Percentiles rank a stretch among this genome's conserved stretches.
Conservation (phyloP, 805 yeast genomes). For the Schizosaccharomyces cryophilus region DNA sequence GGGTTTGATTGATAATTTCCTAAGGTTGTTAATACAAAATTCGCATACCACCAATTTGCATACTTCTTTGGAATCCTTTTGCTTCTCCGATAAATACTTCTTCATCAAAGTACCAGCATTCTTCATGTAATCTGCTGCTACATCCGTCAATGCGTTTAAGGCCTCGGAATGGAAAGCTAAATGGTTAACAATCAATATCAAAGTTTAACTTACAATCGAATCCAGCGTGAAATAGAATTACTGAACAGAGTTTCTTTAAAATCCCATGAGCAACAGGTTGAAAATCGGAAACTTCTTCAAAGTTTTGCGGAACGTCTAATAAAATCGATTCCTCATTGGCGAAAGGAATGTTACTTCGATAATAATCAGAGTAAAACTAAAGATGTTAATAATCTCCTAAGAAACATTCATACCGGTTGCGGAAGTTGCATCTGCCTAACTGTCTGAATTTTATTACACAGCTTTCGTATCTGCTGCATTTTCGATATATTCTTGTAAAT, state of each 20-base stretch:
- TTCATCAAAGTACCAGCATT: slow-evolving; percentile 28
- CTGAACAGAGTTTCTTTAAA: slow-evolving; percentile 14
- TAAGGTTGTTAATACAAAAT: slow-evolving; percentile 19
- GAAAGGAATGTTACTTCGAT: slow-evolving; percentile 52
- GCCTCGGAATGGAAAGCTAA: slow-evolving; percentile 64
- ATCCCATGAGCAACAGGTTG: not conserved
- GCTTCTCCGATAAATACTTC: not conserved
- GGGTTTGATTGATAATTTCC: too few relatives aligned
- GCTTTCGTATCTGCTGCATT: slow-evolving; percentile 69
- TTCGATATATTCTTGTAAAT: slow-evolving; percentile 42
- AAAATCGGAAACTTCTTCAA: not conserved
- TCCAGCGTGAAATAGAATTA: not conserved
- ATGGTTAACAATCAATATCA: slow-evolving; percentile 69
- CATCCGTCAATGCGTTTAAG: slow-evolving; percentile 49
- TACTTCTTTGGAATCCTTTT: not conserved
- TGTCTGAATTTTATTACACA: slow-evolving; percentile 68
- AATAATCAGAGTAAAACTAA: not conserved
- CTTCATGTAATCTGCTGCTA: slow-evolving; percentile 58
- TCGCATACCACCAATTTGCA: slow-evolving; percentile 22
- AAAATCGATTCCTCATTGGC: slow-evolving; percentile 45
- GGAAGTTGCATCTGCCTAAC: slow-evolving; percentile 80
- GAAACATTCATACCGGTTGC: slow-evolving; percentile 10
- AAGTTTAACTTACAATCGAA: not conserved
- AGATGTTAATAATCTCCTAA: not conserved
- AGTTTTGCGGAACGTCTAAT: not conserved